Evolutionary conservation across 352 stramenopile species (phyloP).

Genomic region (Thraustochytrium sp.): DNA sequence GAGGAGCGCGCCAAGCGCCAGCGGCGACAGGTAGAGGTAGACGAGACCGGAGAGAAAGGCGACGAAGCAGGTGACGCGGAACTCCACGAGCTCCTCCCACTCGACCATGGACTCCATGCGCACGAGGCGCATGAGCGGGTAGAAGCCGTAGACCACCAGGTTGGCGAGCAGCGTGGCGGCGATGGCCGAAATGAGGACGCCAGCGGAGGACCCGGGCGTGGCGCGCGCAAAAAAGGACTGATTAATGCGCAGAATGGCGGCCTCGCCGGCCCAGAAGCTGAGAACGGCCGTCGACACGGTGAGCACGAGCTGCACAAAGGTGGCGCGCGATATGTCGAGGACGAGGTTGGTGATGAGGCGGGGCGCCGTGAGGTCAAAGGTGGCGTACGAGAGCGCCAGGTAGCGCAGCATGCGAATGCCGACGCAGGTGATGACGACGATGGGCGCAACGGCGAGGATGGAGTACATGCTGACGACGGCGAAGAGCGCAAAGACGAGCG

Average conservation of each 20-base stretch:
- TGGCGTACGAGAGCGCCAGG: constrained; percentile 22
- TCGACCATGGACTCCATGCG: not conserved
- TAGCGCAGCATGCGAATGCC: not conserved
- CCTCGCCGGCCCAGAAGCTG: constrained; percentile 15
- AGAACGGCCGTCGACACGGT: constrained; percentile 10
- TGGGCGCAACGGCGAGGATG: not conserved
- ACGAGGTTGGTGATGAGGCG: constrained; percentile 25
- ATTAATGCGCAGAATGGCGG: constrained; percentile 15
- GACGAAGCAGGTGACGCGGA: constrained; percentile 31
- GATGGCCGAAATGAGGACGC: not conserved
- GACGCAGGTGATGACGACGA: constrained; percentile 18
- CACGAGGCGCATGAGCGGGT: not conserved
- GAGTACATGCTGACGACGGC: not conserved
- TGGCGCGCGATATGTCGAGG: not conserved
- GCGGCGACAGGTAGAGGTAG: constrained; percentile 36
- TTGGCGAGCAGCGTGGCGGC: not conserved
- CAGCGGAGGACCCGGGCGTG: not conserved
- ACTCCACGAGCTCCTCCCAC: constrained; percentile 34
- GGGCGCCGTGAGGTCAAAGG: not conserved
- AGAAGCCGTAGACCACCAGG: constrained; percentile 35
- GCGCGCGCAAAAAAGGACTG: not conserved
- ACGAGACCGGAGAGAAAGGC: constrained; percentile 33
- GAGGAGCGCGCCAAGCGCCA: constrained; percentile 10
- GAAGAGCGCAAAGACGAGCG: constrained; percentile 5
- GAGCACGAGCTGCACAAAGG: constrained; percentile 15